A percentile compares a stretch with the other conserved stretches of the same genome.
Conservation (phyloP, 768 basidiomycete species). For the Tylopilus subfusipes region DNA sequence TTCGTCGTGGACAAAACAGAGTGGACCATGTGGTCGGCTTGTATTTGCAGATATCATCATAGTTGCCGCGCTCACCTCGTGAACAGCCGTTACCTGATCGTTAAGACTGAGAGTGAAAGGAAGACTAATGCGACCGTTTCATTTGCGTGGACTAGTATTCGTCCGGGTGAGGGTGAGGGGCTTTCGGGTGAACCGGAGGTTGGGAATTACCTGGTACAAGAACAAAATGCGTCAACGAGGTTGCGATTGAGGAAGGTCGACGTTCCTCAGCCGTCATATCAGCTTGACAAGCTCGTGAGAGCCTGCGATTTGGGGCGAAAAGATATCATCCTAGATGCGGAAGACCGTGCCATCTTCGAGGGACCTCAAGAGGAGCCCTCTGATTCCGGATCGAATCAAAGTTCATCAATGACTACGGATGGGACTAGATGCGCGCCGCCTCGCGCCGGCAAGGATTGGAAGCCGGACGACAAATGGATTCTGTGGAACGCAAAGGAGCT, state of each 20-base stretch:
- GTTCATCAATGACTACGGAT: background rate
- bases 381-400: background rate
- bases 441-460: conserved; percentile 40
- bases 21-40: conserved; percentile 65
- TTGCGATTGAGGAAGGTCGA: conserved; percentile 32
- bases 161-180: background rate
- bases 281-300: conserved; percentile 46
- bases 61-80: background rate
- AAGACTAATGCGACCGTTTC: background rate
- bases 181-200: background rate
- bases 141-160: background rate
- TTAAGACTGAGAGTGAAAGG: conserved; percentile 28
- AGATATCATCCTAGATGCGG: conserved; percentile 47
- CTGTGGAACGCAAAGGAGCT: conserved; percentile 40
- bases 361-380: conserved; percentile 1
- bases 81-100: conserved; percentile 58
- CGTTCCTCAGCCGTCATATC: conserved; percentile 57
- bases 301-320: conserved; percentile 38
- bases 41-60: background rate
- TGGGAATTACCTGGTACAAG: conserved; percentile 45
- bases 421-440: background rate
- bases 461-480: conserved; percentile 51
- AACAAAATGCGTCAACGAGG: conserved; percentile 30
- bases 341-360: conserved; percentile 47
- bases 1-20: conserved; percentile 62